Conservation (phyloP, 2,329 filamentous ascomycete species). For the Thelonectria olida region DNA sequence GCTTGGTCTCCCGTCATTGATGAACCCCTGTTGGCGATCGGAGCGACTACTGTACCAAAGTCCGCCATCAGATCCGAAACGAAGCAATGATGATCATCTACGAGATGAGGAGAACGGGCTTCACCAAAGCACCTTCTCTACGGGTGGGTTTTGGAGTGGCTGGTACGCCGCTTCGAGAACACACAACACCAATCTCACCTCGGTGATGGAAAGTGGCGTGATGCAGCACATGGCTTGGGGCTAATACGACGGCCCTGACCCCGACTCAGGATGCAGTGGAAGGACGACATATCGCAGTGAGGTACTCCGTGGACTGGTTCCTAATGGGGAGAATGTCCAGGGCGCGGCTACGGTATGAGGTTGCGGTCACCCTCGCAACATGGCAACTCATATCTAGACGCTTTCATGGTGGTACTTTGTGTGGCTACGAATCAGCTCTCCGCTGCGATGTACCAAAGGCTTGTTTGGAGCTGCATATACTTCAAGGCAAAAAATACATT, state of each 20-base stretch:
- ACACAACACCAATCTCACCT: background rate
- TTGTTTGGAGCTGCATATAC: no score
- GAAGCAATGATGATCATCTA: background rate
- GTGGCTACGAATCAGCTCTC: no score
- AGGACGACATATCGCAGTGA: no score
- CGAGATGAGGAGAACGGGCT: no score
- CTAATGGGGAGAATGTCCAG: no score
- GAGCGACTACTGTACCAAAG: constrained; percentile 4
- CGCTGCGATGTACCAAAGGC: no score
- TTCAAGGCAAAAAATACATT: no score
- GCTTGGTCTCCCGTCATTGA: constrained; percentile 17
- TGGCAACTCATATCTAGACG: no score
- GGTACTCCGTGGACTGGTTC: background rate
- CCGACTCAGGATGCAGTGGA: background rate
- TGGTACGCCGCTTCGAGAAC: background rate
- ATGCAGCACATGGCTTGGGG: constrained; percentile 1
- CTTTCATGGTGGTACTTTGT: no score
- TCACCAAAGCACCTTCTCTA: no score
- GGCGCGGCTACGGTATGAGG: no score
- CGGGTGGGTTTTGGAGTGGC: background rate
- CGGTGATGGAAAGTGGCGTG: constrained; percentile 8
- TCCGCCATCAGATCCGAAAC: background rate
- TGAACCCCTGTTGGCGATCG: constrained; percentile 26
- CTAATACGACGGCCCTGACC: constrained; percentile 1
- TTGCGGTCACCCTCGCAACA: no score